Base-by-base conservation (phyloP, 352 stramenopile species). In the Phytophthora melonis region DNA sequence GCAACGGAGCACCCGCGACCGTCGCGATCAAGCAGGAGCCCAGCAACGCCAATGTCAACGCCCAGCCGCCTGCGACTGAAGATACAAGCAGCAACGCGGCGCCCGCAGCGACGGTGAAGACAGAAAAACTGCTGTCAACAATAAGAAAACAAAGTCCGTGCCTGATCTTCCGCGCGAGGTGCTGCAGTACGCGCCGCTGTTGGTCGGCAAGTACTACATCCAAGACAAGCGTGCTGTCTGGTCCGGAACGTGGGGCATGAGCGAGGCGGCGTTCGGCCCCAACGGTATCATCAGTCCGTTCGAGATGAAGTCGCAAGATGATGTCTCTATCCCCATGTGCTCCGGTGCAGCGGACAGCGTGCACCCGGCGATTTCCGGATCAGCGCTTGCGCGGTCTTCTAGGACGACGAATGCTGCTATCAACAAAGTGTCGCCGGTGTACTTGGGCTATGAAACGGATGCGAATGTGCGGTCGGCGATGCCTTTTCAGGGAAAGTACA, bases 221-320 rank as follows among this genome's bases (percentile, higher is more conserved):
- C 84, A 93, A 75, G 88, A 95, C 67, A 94, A 93, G 59, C 84
- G 79, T 11, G 90, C 90, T 4, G 67, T 94, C 9, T 97, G 90
- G 88, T 86, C 85, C 2, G 90, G 88, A 16, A 83, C 79, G 53
- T 97, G 90, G 90, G 90, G 88, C 6, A 97, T 97, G 90, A 94
- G 71, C 14, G 90, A 97, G 62, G 83, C 86, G 4, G 90, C 89
- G 19, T 97, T 95, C 69, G 81, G 77, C 21, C 73, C 74, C 3
- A 92, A 92, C 18, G 90, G 90, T 3, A 74, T 97, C 45, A 95
- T 89, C 19, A 95, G 88, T 53, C 58, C 77, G 9, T 97, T 97
- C 60, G 88, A 97, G 68, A 97, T 97, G 90, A 93, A 92, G 66
- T 95, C 87, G 14, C 78, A 94, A 54, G 86, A 94, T n/a, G 80